Evolutionary conservation across 176 grass and related monocot species (phyloP), one percentile per base, ranked within the genome.

Genomic region (Musa schizocarpa): DNA sequence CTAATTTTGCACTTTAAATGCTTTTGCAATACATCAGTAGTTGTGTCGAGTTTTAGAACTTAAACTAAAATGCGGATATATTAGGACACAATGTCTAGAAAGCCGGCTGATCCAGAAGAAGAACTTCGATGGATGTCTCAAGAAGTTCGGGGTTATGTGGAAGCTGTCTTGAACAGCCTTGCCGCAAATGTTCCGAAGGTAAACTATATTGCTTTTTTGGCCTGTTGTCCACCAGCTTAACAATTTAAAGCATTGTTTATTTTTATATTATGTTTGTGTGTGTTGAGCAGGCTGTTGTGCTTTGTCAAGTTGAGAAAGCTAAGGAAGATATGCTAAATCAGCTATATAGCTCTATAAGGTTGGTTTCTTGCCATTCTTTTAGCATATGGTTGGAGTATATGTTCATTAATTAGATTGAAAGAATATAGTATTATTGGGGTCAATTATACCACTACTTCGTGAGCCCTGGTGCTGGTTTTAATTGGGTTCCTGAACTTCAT

Each of bases 311-410:
- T 57, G 89, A 96, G 74, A 92, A 96, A 76, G 84, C 89, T 19
- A 96, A 86, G 54, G 92, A 96, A 82, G 87, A 89, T 71, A 96
- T 96, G 92, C 81, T 96, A 23, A 96, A 88, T 81, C 92, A 96
- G 67, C 70, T 96, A 43, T 96, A 96, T 75, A 96, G 85, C 56
- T 92, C 92, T 9, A 64, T 96, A 84, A 92, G 92, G 93, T 92
- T 83, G 17, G 83, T 79, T 52, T 14, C 77, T 71, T 65, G 22
- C 63, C 43, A 17, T 17, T 73, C 51, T 56, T 56, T 13, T 25
- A 26, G 8, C 7, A 19, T 55, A 74, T 55, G 21, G 10, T 54
- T 49, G 43, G n/a, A 62, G 16, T 10, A 9, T 71, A 23, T 71
- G 9, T 20, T 20, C 9, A 50, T 52, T 23, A 11, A 49, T 11